A percentile compares a stretch with the other conserved stretches of the same genome.
Conservation (phyloP, 441 rosid species). For the Daphne laureola region DNA sequence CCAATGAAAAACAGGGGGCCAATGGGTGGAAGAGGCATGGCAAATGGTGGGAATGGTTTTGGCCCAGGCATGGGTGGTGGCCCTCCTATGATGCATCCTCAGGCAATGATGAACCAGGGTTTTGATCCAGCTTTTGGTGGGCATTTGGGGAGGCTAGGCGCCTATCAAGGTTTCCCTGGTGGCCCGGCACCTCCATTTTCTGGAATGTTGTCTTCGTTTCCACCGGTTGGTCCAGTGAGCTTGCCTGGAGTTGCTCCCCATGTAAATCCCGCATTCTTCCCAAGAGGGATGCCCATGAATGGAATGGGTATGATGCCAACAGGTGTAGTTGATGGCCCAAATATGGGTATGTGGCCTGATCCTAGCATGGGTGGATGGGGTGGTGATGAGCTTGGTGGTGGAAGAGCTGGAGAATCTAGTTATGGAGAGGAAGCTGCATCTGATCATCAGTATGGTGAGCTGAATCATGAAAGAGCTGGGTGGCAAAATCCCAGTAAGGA, state of each 20-base stretch:
- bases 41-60: conserved; percentile 24
- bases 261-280: conserved; percentile 93
- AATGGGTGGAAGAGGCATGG: conserved; percentile 62
- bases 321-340: conserved; percentile 76
- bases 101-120: conserved; percentile 83
- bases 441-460: conserved; percentile 88
- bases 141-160: conserved; percentile 81
- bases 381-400: conserved; percentile 52
- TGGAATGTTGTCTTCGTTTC: conserved; percentile 81
- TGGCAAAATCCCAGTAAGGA: conserved; percentile 51
- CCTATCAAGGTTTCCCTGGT: conserved; percentile 79
- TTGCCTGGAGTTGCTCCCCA: conserved; percentile 96
- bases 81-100: conserved; percentile 80
- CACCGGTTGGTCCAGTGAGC: conserved; percentile 81
- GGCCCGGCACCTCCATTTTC: conserved; percentile 48
- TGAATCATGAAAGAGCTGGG: conserved; percentile 65
- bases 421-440: conserved; percentile 93
- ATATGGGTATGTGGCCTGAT: conserved; percentile 88
- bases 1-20: conserved; percentile 72
- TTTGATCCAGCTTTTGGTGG: conserved; percentile 53
- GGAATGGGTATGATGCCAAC: conserved; percentile 77
- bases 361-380: conserved; percentile 79
- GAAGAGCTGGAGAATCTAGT: conserved; percentile 63
- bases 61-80: conserved; percentile 46
- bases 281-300: conserved; percentile 70